A percentile compares a stretch with the other conserved stretches of the same genome.
phyloP scores from a whole-genome alignment of 371 early-diverging fungal species.

The Mortierella sp. region DNA sequence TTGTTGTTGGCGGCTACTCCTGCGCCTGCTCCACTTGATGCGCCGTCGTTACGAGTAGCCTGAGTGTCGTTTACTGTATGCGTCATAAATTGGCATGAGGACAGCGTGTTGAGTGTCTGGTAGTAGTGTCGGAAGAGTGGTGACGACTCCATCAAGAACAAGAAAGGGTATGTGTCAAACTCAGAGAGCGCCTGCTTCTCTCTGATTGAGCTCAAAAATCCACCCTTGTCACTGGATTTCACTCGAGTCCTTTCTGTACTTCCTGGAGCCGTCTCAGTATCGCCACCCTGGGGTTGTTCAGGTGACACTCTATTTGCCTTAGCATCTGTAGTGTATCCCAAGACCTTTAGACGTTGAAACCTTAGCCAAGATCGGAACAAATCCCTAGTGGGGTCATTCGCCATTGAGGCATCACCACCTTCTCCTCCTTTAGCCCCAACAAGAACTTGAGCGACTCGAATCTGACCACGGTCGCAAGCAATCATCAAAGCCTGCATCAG shows the following conservation, averaged over 20 bases:
- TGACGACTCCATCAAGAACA: constrained; percentile 45
- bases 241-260: too few species aligned
- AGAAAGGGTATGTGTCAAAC: constrained; percentile 31
- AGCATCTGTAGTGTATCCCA: constrained; percentile 4
- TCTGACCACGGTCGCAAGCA: constrained; percentile 39
- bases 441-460: constrained; percentile 21
- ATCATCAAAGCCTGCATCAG: constrained; percentile 47
- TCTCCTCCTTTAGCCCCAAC: constrained; percentile 6
- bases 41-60: neutral
- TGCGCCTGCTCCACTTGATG: too few species aligned
- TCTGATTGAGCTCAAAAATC: too few species aligned
- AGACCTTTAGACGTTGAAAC: constrained; percentile 18
- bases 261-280: neutral
- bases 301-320: too few species aligned
- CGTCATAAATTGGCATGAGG: constrained; percentile 40
- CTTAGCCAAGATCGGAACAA: constrained; percentile 36
- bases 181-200: too few species aligned
- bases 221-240: too few species aligned
- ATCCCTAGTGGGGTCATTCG: neutral
- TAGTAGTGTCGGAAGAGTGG: constrained; percentile 43
- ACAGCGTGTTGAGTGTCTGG: constrained; percentile 38
- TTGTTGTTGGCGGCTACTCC: neutral
- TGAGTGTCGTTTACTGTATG: constrained; percentile 5
- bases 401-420: too few species aligned
- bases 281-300: neutral